These are phyloP conservation scores for Chalciporus pseudorubinellus DNA, from an alignment of 768 basidiomycete species.

Conservation along the genomic window DNA sequence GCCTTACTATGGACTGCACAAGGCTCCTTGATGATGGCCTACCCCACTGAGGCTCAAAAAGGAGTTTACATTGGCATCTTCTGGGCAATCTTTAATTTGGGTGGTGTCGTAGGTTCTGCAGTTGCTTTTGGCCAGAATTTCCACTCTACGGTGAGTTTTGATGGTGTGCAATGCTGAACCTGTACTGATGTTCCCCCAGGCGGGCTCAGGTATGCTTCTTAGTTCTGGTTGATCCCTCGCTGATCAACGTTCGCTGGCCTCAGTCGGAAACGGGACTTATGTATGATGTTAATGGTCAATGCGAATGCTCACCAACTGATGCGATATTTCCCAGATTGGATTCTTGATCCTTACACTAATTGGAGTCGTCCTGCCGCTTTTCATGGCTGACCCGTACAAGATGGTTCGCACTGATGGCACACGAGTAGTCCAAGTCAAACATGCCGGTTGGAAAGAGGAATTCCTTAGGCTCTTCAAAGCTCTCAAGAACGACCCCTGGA, in stretches of 20 bases:
- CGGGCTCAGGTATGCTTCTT: constrained; percentile 27
- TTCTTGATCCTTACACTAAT: constrained; percentile 72
- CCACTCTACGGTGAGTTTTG: constrained; percentile 48
- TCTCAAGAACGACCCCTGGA: constrained; percentile 66
- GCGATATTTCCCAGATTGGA: constrained; percentile 49
- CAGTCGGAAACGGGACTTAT: constrained; percentile 76
- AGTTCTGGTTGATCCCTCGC: neutral
- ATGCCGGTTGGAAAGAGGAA: constrained; percentile 78
- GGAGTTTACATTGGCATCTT: constrained; percentile 51
- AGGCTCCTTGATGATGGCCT: constrained; percentile 54
- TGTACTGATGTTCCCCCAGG: constrained; percentile 16
- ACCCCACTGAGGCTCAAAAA: constrained; percentile 56
- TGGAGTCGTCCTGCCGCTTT: constrained; percentile 60
- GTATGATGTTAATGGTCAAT: constrained; percentile 37
- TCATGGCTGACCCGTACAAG: constrained; percentile 69
- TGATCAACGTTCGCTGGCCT: neutral
- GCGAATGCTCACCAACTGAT: neutral
- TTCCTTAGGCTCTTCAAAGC: constrained; percentile 65
- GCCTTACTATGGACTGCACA: constrained; percentile 54
- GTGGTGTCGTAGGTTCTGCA: constrained; percentile 74
- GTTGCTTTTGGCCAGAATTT: constrained; percentile 75
- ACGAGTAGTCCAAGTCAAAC: constrained; percentile 53
- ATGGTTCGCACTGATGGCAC: constrained; percentile 78
- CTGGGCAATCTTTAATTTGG: constrained; percentile 76
- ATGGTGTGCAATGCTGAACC: neutral